Conservation (phyloP, 306 rosid genomes). For the Vigna radiata region DNA sequence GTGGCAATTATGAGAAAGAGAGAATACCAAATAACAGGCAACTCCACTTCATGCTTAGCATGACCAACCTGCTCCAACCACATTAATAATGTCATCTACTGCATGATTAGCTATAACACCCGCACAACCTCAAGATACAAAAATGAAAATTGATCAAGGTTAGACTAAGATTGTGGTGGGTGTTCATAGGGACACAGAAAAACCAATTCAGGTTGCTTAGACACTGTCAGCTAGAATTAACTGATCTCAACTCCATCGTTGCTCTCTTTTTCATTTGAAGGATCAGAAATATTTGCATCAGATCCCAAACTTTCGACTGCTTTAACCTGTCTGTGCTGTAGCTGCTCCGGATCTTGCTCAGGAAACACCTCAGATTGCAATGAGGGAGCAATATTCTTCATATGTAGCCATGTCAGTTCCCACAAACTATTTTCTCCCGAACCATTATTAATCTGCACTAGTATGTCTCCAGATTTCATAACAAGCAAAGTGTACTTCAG, state of each 20-base stretch:
- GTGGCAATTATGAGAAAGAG: slow-evolving; percentile 28
- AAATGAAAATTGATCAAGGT: slow-evolving; percentile 30
- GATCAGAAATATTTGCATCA: slow-evolving; percentile 47
- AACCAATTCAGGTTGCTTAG: slow-evolving; percentile 40
- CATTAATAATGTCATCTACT: slow-evolving; percentile 23
- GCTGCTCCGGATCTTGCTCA: slow-evolving; percentile 56
- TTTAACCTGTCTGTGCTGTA: slow-evolving; percentile 52
- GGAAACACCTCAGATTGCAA: slow-evolving; percentile 82
- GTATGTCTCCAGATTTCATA: slow-evolving; percentile 70
- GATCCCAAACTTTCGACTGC: slow-evolving; percentile 41
- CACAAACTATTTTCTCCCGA: slow-evolving; percentile 72
- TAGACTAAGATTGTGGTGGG: slow-evolving; percentile 29
- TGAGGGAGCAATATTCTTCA: slow-evolving; percentile 65
- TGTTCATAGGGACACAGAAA: slow-evolving; percentile 37
- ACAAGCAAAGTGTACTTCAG: slow-evolving; percentile 78
- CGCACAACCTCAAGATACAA: slow-evolving; percentile 43
- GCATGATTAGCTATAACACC: slow-evolving; percentile 42
- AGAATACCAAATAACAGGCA: slow-evolving; percentile 42
- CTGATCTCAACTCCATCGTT: slow-evolving; percentile 52
- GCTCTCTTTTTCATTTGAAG: slow-evolving; percentile 48
- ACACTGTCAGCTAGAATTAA: slow-evolving; percentile 46
- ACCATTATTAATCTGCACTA: slow-evolving; percentile 63
- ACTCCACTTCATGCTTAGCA: slow-evolving; percentile 30
- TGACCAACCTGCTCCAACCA: slow-evolving; percentile 25
- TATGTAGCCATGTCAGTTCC: slow-evolving; percentile 79